Conservation (phyloP, 805 yeast genomes). For the Spathaspora arborariae region DNA sequence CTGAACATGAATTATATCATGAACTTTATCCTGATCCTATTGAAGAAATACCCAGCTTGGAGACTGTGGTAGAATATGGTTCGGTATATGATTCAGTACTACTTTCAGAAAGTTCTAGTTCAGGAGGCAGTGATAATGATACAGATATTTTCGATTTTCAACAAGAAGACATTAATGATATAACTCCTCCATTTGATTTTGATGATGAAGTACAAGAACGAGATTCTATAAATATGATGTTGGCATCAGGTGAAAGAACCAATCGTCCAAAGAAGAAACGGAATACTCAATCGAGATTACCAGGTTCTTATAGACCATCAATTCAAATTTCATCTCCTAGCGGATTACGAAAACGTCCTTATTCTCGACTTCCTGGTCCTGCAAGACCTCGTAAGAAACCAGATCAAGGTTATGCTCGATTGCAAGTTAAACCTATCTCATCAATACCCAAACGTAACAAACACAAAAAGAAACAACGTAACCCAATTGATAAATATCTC, state of each 20-base stretch:
- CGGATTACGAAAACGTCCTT: background rate
- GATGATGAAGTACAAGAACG: constrained; percentile 16
- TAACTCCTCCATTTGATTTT: background rate
- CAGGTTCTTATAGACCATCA: background rate
- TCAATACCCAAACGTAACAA: background rate
- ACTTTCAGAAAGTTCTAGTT: background rate
- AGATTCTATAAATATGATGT: constrained; percentile 16
- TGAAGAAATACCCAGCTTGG: background rate
- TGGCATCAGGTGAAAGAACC: constrained; percentile 2
- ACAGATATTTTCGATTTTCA: background rate
- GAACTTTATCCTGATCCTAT: constrained; percentile 2
- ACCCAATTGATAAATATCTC: background rate
- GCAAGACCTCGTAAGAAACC: background rate
- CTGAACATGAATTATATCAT: constrained; percentile 6
- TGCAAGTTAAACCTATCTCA: background rate
- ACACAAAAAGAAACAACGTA: background rate
- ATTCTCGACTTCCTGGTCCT: background rate
- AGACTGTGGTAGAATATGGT: background rate
- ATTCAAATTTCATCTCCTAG: background rate
- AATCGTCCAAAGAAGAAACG: background rate
- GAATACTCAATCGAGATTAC: background rate
- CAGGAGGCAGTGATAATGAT: background rate
- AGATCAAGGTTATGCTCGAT: background rate
- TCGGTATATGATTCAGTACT: background rate
- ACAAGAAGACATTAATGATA: background rate